Base-by-base conservation (phyloP, 2,329 filamentous ascomycete genomes). In the Colletotrichum gloeosporioides region DNA sequence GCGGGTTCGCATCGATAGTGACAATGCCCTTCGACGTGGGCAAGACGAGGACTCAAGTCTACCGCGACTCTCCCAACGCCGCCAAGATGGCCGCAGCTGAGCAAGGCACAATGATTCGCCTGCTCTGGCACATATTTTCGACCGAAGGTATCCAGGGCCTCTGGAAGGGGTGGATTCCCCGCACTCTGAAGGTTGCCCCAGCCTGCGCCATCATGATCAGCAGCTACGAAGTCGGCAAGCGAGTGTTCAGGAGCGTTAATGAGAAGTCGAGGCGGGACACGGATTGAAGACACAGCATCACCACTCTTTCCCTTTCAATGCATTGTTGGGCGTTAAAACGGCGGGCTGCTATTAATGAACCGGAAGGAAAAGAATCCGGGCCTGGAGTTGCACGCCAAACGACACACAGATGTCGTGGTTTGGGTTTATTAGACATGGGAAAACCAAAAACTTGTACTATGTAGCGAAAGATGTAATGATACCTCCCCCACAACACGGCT, bases 161-260 rank as follows among this genome's bases (percentile, higher is more conserved):
- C 7, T 99, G 98, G 91, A 95, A 90, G 80, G 97, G 97, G 59
- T 98, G 96, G 95, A 93, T 95, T 29, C 96, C 97, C 0, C 90
- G 97, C 53, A 98, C 95, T 79, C 88, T 99, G 77, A 99, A 99
- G 84, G 96, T 99, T 7, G 96, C 97, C 2, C 97, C 97, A 2
- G 95, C 96, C 0, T 99, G 97, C 85, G 97, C 97, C 32, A 99
- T 99, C 83, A 99, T 99, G 97, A 99, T 99, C 83, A 98, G 95
- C 83, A 98, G 94, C 83, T 99, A 99, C 84, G 97, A 99, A 85
- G 91, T 99, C 49, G 96, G 97, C 67, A 99, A 99, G 89, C 93
- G 95, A 84, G 93, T 94, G 83, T 98, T 98, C 39, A 90, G 92
- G 70, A 90, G 91, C 13, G 92, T 95, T 66, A 98, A 99, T 76